Evolutionary conservation across 129 eudicot species (phyloP), one percentile per base, ranked within the genome.

Genomic region (Arctium lappa): DNA sequence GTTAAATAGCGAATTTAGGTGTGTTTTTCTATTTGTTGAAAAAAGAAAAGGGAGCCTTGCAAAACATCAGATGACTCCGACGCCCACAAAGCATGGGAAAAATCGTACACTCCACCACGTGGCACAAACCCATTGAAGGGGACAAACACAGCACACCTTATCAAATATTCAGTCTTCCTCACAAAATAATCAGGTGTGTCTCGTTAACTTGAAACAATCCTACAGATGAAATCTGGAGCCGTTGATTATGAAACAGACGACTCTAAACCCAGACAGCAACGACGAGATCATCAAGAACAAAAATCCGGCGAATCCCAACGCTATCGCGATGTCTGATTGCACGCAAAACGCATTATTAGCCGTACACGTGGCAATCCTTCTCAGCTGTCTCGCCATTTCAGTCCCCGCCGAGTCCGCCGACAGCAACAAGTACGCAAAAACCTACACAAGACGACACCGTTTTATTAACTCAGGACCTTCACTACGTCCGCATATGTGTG

Each of bases 391-490:
- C 2, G 88, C 90, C 85, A 90, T 5, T 48, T 87, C 91, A 36
- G 97, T 85, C 78, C 95, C 97, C 80, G 97, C 89, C 65, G 97
- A 86, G 69, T 82, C 73, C 37, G 97, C 97, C 83, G 97, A 90
- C 79, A 92, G 78, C 71, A 92, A 74, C 89, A 92, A 2, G 86
- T 92, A 92, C 22, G 94, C 97, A 68, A 92, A 92, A 6, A 86
- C 93, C 97, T 92, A 44, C 80, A 70, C 12, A 66, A 78, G 72
- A 56, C 82, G 77, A 69, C 79, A 13, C 5, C 78, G 80, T 78
- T 83, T 82, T 53, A 12, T n/a, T 22, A 0, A 63, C 44, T 78
- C 48, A 70, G 73, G 29, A 72, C 34, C 2, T 34, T 46, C 34
- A 40, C 60, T 11, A 36, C 15, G 53, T 15, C 65, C 65, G 7